phyloP scores from a whole-genome alignment of 352 stramenopile genomes.

The Globisporangium solare region DNA sequence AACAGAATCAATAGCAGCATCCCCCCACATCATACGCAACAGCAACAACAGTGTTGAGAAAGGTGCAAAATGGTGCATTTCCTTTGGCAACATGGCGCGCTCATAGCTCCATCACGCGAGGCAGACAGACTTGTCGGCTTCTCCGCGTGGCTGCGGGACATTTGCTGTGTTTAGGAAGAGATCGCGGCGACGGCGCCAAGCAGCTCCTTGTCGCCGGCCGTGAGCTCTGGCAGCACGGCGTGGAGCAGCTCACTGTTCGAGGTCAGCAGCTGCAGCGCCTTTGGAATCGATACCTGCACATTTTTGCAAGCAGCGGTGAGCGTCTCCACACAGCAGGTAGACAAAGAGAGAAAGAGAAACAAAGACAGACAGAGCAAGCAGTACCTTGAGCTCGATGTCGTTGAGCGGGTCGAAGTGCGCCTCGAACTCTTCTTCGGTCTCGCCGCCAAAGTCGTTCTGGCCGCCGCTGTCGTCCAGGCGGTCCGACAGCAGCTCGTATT shows the following conservation, averaged over 20 bases:
- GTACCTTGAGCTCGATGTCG: conserved; percentile 75
- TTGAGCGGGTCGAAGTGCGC: conserved; percentile 78
- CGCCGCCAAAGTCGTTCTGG: conserved; percentile 32
- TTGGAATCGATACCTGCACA: conserved; percentile 46
- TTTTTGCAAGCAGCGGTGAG: not conserved
- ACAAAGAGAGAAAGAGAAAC: too few species aligned
- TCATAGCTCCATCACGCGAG: too few species aligned
- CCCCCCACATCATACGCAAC: too few species aligned
- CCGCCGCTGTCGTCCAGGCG: conserved; percentile 33
- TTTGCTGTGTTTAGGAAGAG: conserved; percentile 23
- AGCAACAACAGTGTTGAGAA: too few species aligned
- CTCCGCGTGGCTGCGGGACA: too few species aligned
- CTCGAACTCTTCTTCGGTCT: conserved; percentile 74
- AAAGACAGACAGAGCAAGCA: not conserved
- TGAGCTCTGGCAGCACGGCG: conserved; percentile 66
- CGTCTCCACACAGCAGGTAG: not conserved
- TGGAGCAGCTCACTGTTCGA: conserved; percentile 45
- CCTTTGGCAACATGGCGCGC: too few species aligned
- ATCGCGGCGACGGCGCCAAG: conserved; percentile 42
- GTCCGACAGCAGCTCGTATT: conserved; percentile 69
- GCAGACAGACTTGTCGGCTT: too few species aligned
- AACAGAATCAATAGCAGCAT: not conserved
- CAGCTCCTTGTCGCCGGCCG: conserved; percentile 57
- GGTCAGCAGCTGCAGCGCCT: conserved; percentile 50
- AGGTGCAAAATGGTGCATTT: too few species aligned